These are phyloP conservation scores for Periconia sp. DNA, from an alignment of 2,329 filamentous ascomycete genomes.

Conservation along the genomic window DNA sequence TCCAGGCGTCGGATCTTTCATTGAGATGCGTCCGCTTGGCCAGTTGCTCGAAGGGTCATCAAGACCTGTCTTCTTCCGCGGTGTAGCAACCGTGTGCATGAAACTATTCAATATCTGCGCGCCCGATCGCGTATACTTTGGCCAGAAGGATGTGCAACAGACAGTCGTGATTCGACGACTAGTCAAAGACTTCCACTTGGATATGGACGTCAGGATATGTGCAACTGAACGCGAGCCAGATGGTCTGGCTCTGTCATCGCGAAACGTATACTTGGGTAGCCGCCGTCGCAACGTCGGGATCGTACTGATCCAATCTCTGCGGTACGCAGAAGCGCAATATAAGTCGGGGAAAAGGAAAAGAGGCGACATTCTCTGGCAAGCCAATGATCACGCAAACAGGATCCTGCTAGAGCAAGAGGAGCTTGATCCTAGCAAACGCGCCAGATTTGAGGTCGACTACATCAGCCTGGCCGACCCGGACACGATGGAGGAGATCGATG, in stretches of 20 bases:
- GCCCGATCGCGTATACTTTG: slow-evolving; percentile 84
- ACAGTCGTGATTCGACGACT: slow-evolving; percentile 85
- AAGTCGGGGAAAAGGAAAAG: slow-evolving; percentile 56
- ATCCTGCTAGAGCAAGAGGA: slow-evolving; percentile 63
- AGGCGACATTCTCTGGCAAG: slow-evolving; percentile 70
- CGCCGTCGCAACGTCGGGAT: slow-evolving; percentile 71
- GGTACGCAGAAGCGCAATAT: slow-evolving; percentile 70
- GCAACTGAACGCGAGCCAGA: slow-evolving; percentile 76
- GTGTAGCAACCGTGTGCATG: slow-evolving; percentile 94
- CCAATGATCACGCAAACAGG: slow-evolving; percentile 60
- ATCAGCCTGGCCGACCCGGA: slow-evolving; percentile 86
- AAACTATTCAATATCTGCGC: slow-evolving; percentile 85
- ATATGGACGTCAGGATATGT: slow-evolving; percentile 72
- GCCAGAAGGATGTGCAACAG: slow-evolving; percentile 97
- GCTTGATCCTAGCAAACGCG: slow-evolving; percentile 62
- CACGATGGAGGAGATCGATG: slow-evolving; percentile 75
- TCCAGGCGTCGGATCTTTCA: slow-evolving; percentile 80
- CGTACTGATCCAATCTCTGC: slow-evolving; percentile 70
- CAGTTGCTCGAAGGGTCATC: slow-evolving; percentile 81
- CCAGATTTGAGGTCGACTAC: slow-evolving; percentile 83
- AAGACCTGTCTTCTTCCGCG: slow-evolving; percentile 92
- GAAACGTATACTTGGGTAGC: slow-evolving; percentile 88
- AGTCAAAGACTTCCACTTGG: slow-evolving; percentile 83
- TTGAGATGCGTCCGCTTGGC: slow-evolving; percentile 84
- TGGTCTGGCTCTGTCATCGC: slow-evolving; percentile 85